Base-by-base conservation (phyloP, 352 stramenopile species). In the Globisporangium paddicum region DNA sequence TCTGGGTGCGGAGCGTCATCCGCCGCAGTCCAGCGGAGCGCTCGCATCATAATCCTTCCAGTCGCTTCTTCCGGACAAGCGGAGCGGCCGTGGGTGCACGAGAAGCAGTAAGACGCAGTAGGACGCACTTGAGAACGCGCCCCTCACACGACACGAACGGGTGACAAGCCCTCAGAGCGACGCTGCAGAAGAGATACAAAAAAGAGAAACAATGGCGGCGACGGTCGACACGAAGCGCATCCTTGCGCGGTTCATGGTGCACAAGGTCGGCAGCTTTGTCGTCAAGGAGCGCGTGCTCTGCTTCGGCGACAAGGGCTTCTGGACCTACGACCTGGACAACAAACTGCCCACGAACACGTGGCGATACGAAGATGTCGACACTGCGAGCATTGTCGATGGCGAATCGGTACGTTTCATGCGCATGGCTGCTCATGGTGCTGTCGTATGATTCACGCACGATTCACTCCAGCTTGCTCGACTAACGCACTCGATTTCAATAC, bases 241-340 rank as follows among this genome's bases (percentile, higher is more conserved):
- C 44, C 58, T 87, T 28, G 83, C 76, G 56, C 83, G 83, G 56
- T 93, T 87, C 64, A 90, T 91, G 81, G 82, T 93, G 55, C 75
- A 88, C 69, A 93, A 91, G 54, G 81, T 93, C 51, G 81, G 81
- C 56, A 87, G 72, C 61, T 93, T 93, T 58, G 79, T 88, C 47
- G 69, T 89, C n/a, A 93, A 93, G 59, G 83, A 91, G 66, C 83
- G 83, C 53, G 81, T 91, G 60, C 58, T 93, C 42, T 89, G 81
- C 68, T 87, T 93, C n/a, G 78, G 73, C 21, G 78, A 88, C 50
- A 73, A 79, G 46, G 73, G 69, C 16, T 93, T 93, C 55, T 91
- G 64, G 37, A 93, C 83, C 18, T 72, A 86, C 59, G 81, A 91
- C 47, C 62, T 69, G 10, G 83, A 93, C 60, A 86, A 68, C 48